Conservation (phyloP, 1,284 basidiomycete genomes). For the Tylopilus sp. region DNA sequence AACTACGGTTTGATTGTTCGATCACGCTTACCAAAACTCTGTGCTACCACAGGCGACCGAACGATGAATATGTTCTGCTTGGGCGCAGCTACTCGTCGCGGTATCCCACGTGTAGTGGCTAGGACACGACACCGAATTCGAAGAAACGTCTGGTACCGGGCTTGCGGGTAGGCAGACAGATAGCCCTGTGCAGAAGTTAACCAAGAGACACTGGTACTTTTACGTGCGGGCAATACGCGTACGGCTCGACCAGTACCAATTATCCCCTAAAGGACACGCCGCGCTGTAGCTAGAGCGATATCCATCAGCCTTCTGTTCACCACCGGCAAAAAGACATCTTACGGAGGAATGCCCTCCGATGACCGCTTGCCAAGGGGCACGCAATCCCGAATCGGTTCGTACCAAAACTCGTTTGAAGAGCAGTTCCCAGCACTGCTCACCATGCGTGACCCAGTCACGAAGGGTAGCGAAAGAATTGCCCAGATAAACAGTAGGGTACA, state of each 20-base stretch:
- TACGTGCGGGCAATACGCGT: neutral
- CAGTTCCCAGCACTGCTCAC: slow-evolving; percentile 12
- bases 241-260: slow-evolving; percentile 21
- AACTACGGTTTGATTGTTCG: neutral
- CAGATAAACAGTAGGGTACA: slow-evolving; percentile 1
- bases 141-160: neutral
- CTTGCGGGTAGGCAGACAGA: slow-evolving; percentile 17
- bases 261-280: slow-evolving; percentile 7
- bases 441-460: slow-evolving; percentile 7
- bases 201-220: neutral
- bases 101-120: slow-evolving; percentile 9
- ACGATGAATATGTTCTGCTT: neutral
- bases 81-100: slow-evolving; percentile 6
- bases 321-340: slow-evolving; percentile 2
- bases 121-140: slow-evolving; percentile 10
- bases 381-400: slow-evolving; percentile 12
- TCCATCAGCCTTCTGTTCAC: neutral
- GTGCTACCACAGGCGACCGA: slow-evolving; percentile 1
- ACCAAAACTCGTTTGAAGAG: slow-evolving; percentile 17
- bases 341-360: slow-evolving; percentile 8
- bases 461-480: slow-evolving; percentile 6
- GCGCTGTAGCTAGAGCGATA: slow-evolving; percentile 7
- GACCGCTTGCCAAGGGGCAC: slow-evolving; percentile 8
- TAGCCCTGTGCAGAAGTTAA: slow-evolving; percentile 9
- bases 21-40: slow-evolving; percentile 17